Percentiles rank a stretch among this genome's conserved stretches.
These are phyloP conservation scores for Panicum hallii DNA, from an alignment of 202 grass and related monocot genomes.

Conservation along the genomic window DNA sequence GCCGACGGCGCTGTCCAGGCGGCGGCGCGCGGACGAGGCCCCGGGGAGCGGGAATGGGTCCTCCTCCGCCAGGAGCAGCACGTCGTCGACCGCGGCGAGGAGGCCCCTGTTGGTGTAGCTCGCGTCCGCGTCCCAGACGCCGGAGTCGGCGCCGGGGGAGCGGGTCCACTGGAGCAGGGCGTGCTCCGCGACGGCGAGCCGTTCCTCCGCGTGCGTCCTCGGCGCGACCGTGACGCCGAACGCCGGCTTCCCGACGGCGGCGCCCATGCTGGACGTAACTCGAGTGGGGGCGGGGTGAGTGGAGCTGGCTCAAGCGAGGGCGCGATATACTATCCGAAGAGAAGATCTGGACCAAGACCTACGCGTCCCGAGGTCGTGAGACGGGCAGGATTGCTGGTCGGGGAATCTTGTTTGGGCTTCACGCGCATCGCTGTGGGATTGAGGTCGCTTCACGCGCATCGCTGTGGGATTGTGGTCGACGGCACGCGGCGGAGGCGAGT, in stretches of 20 bases:
- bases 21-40: not conserved
- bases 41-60: not conserved
- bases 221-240: not conserved
- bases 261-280: constrained; percentile 26
- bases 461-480: not conserved
- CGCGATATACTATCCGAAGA: not conserved
- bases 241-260: constrained; percentile 29
- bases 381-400: not conserved
- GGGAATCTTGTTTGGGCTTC: not conserved
- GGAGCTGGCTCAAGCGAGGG: no score
- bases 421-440: not conserved
- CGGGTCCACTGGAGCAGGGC: constrained; percentile 10
- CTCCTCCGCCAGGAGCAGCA: constrained; percentile 23
- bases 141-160: not conserved
- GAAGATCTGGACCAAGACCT: no score
- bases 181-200: constrained; percentile 27
- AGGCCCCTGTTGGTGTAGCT: constrained; percentile 35
- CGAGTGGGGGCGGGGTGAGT: no score
- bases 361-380: not conserved
- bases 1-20: not conserved
- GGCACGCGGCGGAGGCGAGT: not conserved
- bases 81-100: constrained; percentile 44
- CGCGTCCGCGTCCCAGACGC: constrained; percentile 40
- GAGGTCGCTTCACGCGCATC: not conserved
- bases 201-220: constrained; percentile 4